These are phyloP conservation scores for Mycena vitilis DNA, from an alignment of 768 basidiomycete genomes.

Conservation along the genomic window DNA sequence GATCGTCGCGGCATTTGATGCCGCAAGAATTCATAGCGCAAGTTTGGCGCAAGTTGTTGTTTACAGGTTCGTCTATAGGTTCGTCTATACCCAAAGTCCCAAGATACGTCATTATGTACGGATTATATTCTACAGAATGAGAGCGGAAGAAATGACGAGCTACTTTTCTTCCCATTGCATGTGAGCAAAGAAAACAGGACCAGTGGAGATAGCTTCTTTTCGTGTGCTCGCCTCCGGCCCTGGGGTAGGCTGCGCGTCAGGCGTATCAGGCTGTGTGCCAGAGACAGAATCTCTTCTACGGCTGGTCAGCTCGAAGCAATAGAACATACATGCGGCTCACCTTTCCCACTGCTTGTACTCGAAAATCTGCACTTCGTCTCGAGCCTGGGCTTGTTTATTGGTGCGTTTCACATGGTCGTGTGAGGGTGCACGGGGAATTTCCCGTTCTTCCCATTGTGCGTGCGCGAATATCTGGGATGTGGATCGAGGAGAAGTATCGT, in stretches of 20 bases:
- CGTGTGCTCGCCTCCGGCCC: not conserved
- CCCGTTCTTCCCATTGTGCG: slow-evolving; percentile 32
- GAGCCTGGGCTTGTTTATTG: no score
- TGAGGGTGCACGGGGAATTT: not conserved
- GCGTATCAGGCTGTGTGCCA: not conserved
- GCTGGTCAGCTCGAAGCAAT: not conserved
- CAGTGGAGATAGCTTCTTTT: slow-evolving; percentile 12
- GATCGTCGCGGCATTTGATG: slow-evolving; percentile 2
- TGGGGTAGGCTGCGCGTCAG: no score
- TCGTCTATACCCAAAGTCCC: not conserved
- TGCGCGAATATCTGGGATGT: slow-evolving; percentile 29
- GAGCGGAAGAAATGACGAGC: not conserved
- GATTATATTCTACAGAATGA: not conserved
- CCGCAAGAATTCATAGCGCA: no score
- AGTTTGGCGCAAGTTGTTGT: no score
- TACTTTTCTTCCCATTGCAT: slow-evolving; percentile 28
- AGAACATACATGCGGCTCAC: not conserved
- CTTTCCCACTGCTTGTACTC: slow-evolving; percentile 7
- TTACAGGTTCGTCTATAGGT: no score
- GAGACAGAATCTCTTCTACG: slow-evolving; percentile 3
- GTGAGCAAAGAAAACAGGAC: slow-evolving; percentile 30
- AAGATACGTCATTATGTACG: slow-evolving; percentile 18
- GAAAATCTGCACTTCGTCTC: not conserved
- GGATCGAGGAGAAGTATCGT: slow-evolving; percentile 7
- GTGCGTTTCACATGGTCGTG: no score